phyloP scores from a whole-genome alignment of 305 asterid genomes.

The Rubia balearica region DNA sequence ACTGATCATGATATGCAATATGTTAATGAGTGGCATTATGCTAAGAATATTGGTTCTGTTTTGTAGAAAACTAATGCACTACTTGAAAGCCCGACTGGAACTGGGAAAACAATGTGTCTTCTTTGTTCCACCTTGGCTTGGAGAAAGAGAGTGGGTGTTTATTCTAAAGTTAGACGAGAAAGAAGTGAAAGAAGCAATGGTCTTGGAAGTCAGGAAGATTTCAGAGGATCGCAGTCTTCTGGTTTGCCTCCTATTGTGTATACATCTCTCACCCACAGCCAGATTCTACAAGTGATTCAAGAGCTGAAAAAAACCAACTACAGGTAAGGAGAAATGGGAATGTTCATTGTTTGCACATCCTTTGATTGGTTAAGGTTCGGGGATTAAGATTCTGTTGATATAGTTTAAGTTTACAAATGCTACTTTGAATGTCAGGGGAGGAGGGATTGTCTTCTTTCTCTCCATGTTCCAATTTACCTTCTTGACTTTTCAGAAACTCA shows the following conservation, averaged over 20 bases:
- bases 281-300: constrained; percentile 87
- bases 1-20: not conserved
- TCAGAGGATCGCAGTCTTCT: constrained; percentile 44
- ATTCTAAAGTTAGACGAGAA: constrained; percentile 58
- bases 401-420: not conserved
- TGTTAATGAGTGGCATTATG: not conserved
- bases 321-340: constrained; percentile 50
- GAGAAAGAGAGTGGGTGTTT: constrained; percentile 84
- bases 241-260: constrained; percentile 60
- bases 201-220: constrained; percentile 34
- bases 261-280: constrained; percentile 97
- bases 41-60: constrained; percentile 7
- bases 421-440: not conserved
- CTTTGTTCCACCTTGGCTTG: constrained; percentile 94
- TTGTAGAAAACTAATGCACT: constrained; percentile 73
- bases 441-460: not conserved
- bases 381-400: not conserved
- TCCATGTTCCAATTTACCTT: not conserved
- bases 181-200: constrained; percentile 30
- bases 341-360: constrained; percentile 13
- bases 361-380: not conserved
- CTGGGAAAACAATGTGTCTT: constrained; percentile 94
- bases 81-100: constrained; percentile 98
- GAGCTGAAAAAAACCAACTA: constrained; percentile 86
- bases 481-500: too few relatives aligned